Base-by-base conservation (phyloP, 2,329 filamentous ascomycete species). In the Epichloe scottii region DNA sequence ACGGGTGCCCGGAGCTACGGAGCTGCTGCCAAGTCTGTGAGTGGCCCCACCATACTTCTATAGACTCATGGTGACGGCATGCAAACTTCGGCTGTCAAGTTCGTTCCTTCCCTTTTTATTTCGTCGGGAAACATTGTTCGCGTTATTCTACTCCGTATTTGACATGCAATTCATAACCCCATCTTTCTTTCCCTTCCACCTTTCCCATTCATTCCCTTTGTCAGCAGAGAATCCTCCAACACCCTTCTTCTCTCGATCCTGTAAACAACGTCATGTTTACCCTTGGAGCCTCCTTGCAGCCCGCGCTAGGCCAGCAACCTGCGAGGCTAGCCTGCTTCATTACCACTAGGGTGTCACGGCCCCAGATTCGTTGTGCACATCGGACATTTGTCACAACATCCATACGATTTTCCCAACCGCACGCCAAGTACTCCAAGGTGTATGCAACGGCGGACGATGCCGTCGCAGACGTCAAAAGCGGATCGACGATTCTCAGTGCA, bases 401-500 rank as follows among this genome's bases (percentile, higher is more conserved):
- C 2, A 37, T 44, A 4, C 21, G 45, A 21, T 26, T 53, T 11
- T 56, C 54, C 4, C 55, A 55, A 37, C 30, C 46, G 26, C 43
- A 61, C 12, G 61, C 66, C 4, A 63, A 63, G 6, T 65, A 56
- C 1, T 76, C 74, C 1, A 79, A 79, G 58, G 58, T 78, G 1
- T 77, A 68, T 57, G 62, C 63, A 3, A 77, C 72, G 4, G 84
- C 84, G 17, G 82, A 84, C 55, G 79, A 79, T 41, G 86, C 86
- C 5, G 77, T 89, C 40, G 77, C 79, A 3, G 85, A 88, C 61
- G 70, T 90, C 51, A 72, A 82, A 62, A 83, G 84, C 59, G 79
- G 85, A 50, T 82, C 80, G 11, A 85, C 79, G 0, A 72, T 91
- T 37, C 71, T 91, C 51, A 88, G 85, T 62, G 83, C 86, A 15